Evolutionary conservation across 345 rosid genomes (phyloP), one percentile per base, ranked within the genome.

Genomic region (Hypericum perforatum): DNA sequence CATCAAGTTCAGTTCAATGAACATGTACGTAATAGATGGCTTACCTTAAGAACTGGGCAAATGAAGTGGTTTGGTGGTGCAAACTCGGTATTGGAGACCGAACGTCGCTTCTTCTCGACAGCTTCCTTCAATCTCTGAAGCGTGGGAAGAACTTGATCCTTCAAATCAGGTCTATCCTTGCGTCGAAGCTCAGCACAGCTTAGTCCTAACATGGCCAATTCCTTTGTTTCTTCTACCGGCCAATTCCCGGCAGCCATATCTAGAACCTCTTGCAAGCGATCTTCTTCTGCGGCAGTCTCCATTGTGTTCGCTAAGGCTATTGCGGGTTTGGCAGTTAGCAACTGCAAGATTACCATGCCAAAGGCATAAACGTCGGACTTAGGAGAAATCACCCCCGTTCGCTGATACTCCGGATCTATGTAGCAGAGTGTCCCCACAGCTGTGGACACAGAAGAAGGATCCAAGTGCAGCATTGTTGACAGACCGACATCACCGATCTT

Each of bases 41-140:
- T 22, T 63, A 84, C 97, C 89, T 90, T 82, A 5, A 71, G 73
- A 66, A 90, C 70, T 40, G 97, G 97, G 69, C 95, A 90, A 22
- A 82, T 7, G 69, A 84, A 84, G 68, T 86, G 95, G 58, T 39
- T 62, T 12, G 94, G 95, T 54, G 84, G 71, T 11, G 64, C 40
- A 42, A 43, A 41, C 6, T 40, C 58, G 0, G 41, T 15, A 16
- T 14, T 56, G 32, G 64, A 66, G 12, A 63, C 7, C 9, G 70
- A 9, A 12, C 37, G 54, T 39, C 69, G 32, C 2, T 44, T 44
- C 14, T 9, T 16, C 47, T 44, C 11, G 7, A 16, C 47, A 44
- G 15, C 15, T 16, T 44, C 47, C 11, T 16, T 44, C 47, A 44
- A 44, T 16, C 47, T 44, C 6, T 44, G 1, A 44, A 44, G 47